Base-by-base conservation (phyloP, 768 basidiomycete species). In the Hygrocybe coccinea region DNA sequence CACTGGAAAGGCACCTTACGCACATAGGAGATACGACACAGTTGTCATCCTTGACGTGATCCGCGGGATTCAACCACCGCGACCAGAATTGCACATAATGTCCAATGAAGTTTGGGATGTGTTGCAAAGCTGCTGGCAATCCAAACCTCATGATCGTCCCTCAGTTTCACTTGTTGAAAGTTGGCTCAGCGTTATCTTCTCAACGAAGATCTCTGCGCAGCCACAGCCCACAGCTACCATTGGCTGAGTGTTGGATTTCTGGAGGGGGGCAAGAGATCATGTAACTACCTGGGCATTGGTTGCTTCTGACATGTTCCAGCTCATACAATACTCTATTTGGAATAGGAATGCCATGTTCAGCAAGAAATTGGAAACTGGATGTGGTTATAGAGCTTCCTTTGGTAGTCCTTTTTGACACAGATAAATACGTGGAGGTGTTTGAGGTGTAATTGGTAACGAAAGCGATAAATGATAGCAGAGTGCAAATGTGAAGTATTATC, bases 41-140 rank as follows among this genome's bases (percentile, higher is more conserved):
- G 21, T 33, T 19, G 56, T 57, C 6, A 54, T 57, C 3, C 34
- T 57, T 21, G 50, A 54, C 15, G 56, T 54, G 17, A 36, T 57
- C 2, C 39, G 43, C 17, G 52, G 56, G 22, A 19, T 24, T 22
- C 38, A 39, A 36, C 56, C 56, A 15, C 25, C 15, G 11, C 22
- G 52, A 29, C 52, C 56, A 1, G 29, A 29, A 11, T 12, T 15
- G 14, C 25, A 5, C 8, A 33, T 19, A 25, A 21, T 52, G 12
- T 29, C 56, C 11, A 34, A 57, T 48, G 45, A 53, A 29, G 43
- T 54, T n/a, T 57, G 56, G 56, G 24, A 25, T 14, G 15, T 57
- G 22, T 25, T 57, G 24, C 50, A 54, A 39, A n/a, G 22, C 17
- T 54, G 56, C 41, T 57, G 56, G 56, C 22, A 25, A 21, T n/a